Evolutionary conservation across 2,329 filamentous ascomycete species (phyloP), one percentile per base, ranked within the genome.

Genomic region (Nemania sp.): DNA sequence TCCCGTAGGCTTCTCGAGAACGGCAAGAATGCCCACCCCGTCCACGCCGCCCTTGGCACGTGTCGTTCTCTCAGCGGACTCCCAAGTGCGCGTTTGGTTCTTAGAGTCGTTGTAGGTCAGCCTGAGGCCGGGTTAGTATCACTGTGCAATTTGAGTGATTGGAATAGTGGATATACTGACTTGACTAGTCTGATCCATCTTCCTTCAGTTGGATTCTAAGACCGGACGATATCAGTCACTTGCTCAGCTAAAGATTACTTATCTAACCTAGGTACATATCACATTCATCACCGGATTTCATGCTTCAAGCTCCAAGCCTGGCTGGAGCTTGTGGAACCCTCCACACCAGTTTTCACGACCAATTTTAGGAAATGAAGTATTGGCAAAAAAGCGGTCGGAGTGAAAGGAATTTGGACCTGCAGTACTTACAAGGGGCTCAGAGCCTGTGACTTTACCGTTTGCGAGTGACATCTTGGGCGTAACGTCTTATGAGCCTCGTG

Each of bases 11-110:
- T 78, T 80, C 58, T 83, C 74, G 12, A 91, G 74, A 59, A 91
- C 81, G 36, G 86, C 88, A 14, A 89, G 77, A 52, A 91, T 89
- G 55, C 86, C 86, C 12, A 91, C 86, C 47, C 85, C 87, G 64
- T 91, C 88, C 48, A 90, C 84, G 28, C 82, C 80, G 52, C 77
- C 76, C 50, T 76, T 73, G 11, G 86, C 86, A 3, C 87, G 81
- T 0, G 87, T 90, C 24, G 78, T 79, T n/a, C 88, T 82, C 70
- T 89, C 84, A 14, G 85, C 85, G 1, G 84, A 87, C 66, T 91
- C 88, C 88, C 88, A 91, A 24, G 80, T 82, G 47, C 87, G 78
- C 1, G 74, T 69, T 14, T 74, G 73, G 60, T 82, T 83, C 28
- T 79, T 76, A 17, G 83, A 80, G 64, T 90, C 88, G 50, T 75